phyloP scores from a whole-genome alignment of 176 grass and related monocot genomes.

The Echinochloa phyllopogon region DNA sequence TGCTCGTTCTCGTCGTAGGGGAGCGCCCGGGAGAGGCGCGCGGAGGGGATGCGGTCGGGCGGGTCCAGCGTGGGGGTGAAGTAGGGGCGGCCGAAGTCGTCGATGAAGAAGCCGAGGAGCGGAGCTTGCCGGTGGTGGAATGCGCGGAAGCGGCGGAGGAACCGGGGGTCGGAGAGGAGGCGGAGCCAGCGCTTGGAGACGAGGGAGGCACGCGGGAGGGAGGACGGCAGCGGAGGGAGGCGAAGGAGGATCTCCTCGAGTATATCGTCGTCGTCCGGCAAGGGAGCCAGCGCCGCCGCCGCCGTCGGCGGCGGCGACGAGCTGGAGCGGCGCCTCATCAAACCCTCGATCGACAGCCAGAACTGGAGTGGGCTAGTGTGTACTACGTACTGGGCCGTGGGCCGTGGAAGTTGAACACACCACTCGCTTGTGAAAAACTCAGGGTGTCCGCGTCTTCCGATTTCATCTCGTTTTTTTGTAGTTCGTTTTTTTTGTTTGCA shows the following conservation, averaged over 20 bases:
- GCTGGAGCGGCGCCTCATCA: too few relatives aligned
- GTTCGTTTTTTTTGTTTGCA: too few relatives aligned
- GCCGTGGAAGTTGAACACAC: too few relatives aligned
- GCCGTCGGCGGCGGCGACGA: neutral
- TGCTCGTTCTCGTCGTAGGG: too few relatives aligned
- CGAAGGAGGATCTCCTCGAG: neutral
- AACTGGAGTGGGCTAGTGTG: too few relatives aligned
- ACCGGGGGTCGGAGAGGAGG: neutral
- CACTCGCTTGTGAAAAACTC: too few relatives aligned
- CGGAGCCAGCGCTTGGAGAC: slow-evolving; percentile 7
- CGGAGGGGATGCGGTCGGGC: neutral
- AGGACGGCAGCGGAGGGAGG: neutral
- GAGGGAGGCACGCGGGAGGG: neutral
- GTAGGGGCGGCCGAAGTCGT: accelerated
- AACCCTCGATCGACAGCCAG: too few relatives aligned
- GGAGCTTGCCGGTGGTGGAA: neutral
- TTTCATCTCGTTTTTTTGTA: too few relatives aligned
- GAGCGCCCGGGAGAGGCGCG: neutral
- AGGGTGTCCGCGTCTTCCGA: too few relatives aligned
- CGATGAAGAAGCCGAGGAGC: neutral
- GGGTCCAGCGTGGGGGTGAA: neutral
- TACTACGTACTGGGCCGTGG: too few relatives aligned
- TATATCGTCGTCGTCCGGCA: neutral
- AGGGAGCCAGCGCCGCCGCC: neutral
- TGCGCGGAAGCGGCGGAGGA: slow-evolving; percentile 19